phyloP scores from a whole-genome alignment of 371 early-diverging fungal species.

The Apophysomyces sp. region DNA sequence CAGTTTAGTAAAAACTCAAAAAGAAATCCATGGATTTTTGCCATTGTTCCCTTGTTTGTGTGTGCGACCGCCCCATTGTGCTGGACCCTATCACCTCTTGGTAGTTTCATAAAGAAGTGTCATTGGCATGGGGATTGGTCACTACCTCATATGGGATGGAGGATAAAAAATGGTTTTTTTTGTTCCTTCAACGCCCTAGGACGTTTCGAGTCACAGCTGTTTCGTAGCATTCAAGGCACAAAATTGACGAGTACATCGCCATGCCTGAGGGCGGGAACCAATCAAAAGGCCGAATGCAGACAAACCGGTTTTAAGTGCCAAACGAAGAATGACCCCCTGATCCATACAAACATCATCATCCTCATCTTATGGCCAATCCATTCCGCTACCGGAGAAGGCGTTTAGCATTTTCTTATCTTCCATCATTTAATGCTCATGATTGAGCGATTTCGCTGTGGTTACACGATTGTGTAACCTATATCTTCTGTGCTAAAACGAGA shows the following conservation, averaged over 20 bases:
- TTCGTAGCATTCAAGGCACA: background rate
- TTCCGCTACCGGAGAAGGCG: background rate
- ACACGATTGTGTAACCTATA: background rate
- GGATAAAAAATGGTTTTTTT: background rate
- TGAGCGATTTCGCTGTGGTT: background rate
- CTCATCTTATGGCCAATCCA: background rate
- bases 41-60: slow-evolving; percentile 1
- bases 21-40: background rate
- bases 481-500: background rate
- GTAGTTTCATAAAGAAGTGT: background rate
- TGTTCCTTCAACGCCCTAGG: background rate
- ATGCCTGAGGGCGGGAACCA: background rate
- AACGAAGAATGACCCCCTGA: slow-evolving; percentile 3
- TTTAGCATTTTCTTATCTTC: background rate
- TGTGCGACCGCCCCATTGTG: background rate
- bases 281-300: background rate
- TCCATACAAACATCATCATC: slow-evolving; percentile 1
- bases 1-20: background rate
- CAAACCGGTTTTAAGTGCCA: background rate
- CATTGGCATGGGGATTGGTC: too few relatives aligned
- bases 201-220: slow-evolving; percentile 2
- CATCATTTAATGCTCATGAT: background rate
- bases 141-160: background rate
- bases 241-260: background rate
- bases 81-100: background rate